phyloP scores from a whole-genome alignment of 768 basidiomycete species.

The Albatrellus ellisii region DNA sequence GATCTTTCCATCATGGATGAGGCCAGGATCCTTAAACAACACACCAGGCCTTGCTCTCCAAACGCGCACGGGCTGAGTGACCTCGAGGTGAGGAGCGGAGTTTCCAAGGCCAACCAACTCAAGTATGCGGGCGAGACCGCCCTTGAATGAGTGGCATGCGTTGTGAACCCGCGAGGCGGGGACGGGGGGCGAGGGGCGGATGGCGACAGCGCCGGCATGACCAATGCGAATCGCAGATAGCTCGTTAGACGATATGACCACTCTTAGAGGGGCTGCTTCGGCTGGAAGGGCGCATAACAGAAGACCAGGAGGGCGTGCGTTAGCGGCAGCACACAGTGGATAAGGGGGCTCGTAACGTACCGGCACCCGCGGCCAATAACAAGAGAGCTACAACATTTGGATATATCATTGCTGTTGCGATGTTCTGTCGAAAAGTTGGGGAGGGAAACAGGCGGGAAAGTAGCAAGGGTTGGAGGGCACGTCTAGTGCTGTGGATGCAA shows the following conservation, averaged over 20 bases:
- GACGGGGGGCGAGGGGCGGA: neutral
- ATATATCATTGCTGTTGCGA: no score
- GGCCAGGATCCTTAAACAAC: neutral
- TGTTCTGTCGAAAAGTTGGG: no score
- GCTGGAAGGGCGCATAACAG: no score
- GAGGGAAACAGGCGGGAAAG: no score
- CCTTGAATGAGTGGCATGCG: constrained; percentile 12
- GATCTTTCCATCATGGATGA: neutral
- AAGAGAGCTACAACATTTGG: no score
- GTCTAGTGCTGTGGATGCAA: no score
- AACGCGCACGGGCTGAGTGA: neutral
- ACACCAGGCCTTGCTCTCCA: constrained; percentile 1
- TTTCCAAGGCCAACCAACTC: constrained; percentile 3
- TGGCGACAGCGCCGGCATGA: constrained; percentile 3
- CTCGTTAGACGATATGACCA: constrained; percentile 5
- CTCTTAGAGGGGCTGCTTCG: constrained; percentile 4
- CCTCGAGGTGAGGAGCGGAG: neutral
- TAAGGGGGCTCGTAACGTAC: no score
- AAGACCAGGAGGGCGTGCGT: no score
- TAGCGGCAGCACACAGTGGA: no score
- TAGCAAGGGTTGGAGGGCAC: no score
- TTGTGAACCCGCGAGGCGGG: constrained; percentile 9
- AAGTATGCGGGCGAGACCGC: constrained; percentile 6
- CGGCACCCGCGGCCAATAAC: no score
- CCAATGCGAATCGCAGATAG: constrained; percentile 9